These are phyloP conservation scores for Talaromyces sp. DNA, from an alignment of 2,329 filamentous ascomycete genomes.

Conservation along the genomic window DNA sequence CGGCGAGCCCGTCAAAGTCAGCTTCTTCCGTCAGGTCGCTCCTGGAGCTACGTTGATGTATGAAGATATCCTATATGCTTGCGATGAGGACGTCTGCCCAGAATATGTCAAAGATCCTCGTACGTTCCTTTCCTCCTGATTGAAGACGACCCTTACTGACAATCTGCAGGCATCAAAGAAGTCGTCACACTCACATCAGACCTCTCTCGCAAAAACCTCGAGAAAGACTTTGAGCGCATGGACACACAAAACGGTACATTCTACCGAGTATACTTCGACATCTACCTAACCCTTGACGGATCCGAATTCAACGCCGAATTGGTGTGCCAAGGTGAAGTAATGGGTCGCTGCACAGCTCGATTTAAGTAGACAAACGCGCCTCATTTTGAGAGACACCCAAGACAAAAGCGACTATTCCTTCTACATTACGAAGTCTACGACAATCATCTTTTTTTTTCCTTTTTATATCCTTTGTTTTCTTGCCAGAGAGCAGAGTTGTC, in stretches of 20 bases:
- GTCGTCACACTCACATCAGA: conserved; percentile 97
- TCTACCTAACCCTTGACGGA: conserved; percentile 89
- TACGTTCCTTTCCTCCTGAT: conserved; percentile 51
- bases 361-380: conserved; percentile 56
- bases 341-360: conserved; percentile 90
- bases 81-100: conserved; percentile 95
- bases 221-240: conserved; percentile 99
- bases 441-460: conserved; percentile 12
- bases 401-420: background rate
- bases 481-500: background rate
- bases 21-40: conserved; percentile 96
- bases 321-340: conserved; percentile 98
- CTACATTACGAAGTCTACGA: conserved; percentile 10
- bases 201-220: conserved; percentile 93
- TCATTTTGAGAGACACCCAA: background rate
- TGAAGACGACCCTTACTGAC: background rate
- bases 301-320: conserved; percentile 97
- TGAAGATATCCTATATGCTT: conserved; percentile 95
- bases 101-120: conserved; percentile 99
- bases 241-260: conserved; percentile 96
- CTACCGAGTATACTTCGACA: conserved; percentile 69
- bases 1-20: conserved; percentile 97
- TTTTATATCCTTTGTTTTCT: background rate
- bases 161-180: conserved; percentile 82
- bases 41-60: conserved; percentile 98